Conservation (phyloP, 805 yeast genomes). For the Pichia phayaonensis region DNA sequence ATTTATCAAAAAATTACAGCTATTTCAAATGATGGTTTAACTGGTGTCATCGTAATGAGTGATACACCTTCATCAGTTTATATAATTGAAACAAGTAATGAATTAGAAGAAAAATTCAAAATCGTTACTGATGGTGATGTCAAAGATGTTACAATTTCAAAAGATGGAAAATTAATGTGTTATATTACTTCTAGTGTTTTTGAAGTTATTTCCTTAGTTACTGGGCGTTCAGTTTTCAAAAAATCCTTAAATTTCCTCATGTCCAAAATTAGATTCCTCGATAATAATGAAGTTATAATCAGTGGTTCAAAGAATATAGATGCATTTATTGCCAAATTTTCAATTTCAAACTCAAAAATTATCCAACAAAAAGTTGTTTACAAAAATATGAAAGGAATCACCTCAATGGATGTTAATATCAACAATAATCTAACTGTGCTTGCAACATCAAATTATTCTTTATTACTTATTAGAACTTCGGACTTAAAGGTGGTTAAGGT, state of each 20-base stretch:
- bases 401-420: slow-evolving; percentile 40
- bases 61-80: slow-evolving; percentile 55
- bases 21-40: slow-evolving; percentile 49
- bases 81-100: slow-evolving; percentile 44
- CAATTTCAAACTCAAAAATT: slow-evolving; percentile 34
- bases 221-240: slow-evolving; percentile 35
- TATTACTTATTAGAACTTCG: slow-evolving; percentile 45
- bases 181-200: slow-evolving; percentile 53
- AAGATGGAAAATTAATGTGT: slow-evolving; percentile 57
- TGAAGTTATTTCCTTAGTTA: slow-evolving; percentile 41
- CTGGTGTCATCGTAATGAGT: slow-evolving; percentile 66
- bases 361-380: slow-evolving; percentile 36
- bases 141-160: slow-evolving; percentile 61
- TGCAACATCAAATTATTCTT: slow-evolving; percentile 61
- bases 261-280: slow-evolving; percentile 28
- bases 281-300: slow-evolving; percentile 31
- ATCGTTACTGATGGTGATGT: slow-evolving; percentile 46
- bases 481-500: slow-evolving; percentile 45
- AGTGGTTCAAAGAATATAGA: slow-evolving; percentile 41
- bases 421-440: slow-evolving; percentile 39
- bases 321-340: slow-evolving; percentile 36
- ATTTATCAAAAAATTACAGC: slow-evolving; percentile 60
- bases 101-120: slow-evolving; percentile 46
- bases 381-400: slow-evolving; percentile 46
- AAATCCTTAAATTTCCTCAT: slow-evolving; percentile 20